Base-by-base conservation (phyloP, 2,329 filamentous ascomycete genomes). In the Fusarium sp. region DNA sequence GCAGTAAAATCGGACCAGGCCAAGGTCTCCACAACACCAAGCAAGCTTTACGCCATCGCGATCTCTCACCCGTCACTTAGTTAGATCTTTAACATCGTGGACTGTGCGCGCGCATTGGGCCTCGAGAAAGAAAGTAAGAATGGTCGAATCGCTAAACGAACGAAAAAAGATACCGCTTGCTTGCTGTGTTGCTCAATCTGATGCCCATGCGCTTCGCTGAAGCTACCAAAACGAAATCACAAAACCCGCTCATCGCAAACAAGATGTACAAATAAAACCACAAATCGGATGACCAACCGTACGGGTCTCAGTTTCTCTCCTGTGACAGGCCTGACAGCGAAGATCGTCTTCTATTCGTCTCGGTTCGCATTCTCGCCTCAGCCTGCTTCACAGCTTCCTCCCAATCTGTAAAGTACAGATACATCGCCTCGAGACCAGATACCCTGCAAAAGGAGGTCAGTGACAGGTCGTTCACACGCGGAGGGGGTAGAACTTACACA, bases 401-500 rank as follows among this genome's bases (percentile, higher is more conserved):
- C 75, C 75, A 77, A 10, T 77, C 71, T 18, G 75, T 62, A 13
- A 66, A n/a, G 13, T 67, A 71, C 6, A 77, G 31, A 45, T 77
- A 77, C 2, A 77, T 36, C 0, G 62, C 64, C n/a, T 77, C 75
- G 0, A 77, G 53, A 1, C 47, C 65, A 6, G 74, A 76, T 1
- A 76, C 74, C 2, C 74, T 48, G 8, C 0, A 14, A 3, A 45
- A 20, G 7, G n/a, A 4, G 6, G 42, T 45, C 42, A n/a, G 4
- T 4, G 1, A 12, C 5, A 4, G 13, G n/a, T 5, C 12, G 2
- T 3, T 4, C 8, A 0, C 24, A 15, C 20, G 13, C 5, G 10
- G 18, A 28, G 8, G 18, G 12, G 12, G 5, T 5, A 11, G 1
- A 13, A 85, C 86, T 84, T 78, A 88, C 85, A 92, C 82, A 9